Evolutionary conservation across 2,329 filamentous ascomycete species (phyloP).

Genomic region (Aspergillus transmontanensis): DNA sequence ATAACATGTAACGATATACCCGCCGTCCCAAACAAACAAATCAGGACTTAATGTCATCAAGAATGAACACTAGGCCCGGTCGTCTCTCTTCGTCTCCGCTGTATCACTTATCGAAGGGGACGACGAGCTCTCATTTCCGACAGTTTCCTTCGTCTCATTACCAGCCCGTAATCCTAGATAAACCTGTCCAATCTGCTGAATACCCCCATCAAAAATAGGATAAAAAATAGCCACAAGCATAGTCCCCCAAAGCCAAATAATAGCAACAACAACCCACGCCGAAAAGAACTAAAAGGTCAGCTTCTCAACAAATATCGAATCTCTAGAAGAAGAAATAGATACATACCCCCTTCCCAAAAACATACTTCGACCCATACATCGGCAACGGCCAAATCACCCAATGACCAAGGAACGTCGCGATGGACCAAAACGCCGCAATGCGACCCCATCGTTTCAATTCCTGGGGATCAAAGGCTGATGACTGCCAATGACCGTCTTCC

Average conservation of each 20-base stretch:
- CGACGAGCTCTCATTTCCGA: neutral
- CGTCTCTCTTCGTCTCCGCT: neutral
- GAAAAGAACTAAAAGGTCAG: conserved; percentile 45
- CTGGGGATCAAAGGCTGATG: conserved; percentile 30
- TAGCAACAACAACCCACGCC: conserved; percentile 54
- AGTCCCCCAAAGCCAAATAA: conserved; percentile 58
- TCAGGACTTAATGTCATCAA: no score
- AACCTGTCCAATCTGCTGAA: conserved; percentile 29
- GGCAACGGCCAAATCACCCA: conserved; percentile 59
- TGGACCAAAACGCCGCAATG: conserved; percentile 51
- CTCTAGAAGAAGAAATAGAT: no score
- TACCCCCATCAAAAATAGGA: conserved; percentile 52
- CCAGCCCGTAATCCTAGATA: conserved; percentile 13
- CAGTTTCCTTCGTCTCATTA: neutral
- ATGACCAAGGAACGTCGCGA: conserved; percentile 55
- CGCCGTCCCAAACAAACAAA: no score
- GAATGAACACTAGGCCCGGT: neutral
- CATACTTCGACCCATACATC: conserved; percentile 56
- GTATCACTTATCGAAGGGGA: neutral
- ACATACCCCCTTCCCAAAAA: conserved; percentile 48
- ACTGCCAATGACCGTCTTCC: conserved; percentile 9
- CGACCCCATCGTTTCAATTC: conserved; percentile 51
- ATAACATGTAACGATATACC: no score
- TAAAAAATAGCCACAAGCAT: conserved; percentile 54
- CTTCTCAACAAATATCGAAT: no score